These are phyloP conservation scores for Neckera pumila DNA, from an alignment of 225 moss, liverwort and hornwort species.

Conservation along the genomic window DNA sequence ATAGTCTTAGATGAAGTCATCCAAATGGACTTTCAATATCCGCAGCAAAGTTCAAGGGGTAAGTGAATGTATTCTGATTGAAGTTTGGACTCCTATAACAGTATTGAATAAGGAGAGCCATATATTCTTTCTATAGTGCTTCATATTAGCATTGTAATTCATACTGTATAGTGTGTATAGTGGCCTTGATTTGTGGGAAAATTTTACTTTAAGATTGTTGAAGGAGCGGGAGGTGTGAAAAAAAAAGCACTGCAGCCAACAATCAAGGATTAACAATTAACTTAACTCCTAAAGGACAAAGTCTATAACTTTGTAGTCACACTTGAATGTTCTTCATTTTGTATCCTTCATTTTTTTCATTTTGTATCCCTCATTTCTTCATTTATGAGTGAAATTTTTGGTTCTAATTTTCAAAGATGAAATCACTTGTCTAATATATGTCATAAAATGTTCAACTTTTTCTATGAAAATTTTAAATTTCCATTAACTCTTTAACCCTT, in stretches of 20 bases:
- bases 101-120: background rate
- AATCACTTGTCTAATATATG: background rate
- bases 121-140: accelerated
- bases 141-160: background rate
- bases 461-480: background rate
- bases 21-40: background rate
- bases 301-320: accelerated
- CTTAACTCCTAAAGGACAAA: accelerated
- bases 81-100: too few species aligned
- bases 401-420: too few species aligned
- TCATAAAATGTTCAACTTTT: too few species aligned
- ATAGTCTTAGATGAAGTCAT: background rate
- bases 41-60: background rate
- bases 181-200: background rate
- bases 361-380: background rate
- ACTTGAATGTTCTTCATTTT: accelerated
- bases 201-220: background rate
- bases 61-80: background rate
- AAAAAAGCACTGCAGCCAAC: accelerated
- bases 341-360: background rate
- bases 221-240: accelerated
- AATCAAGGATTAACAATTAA: background rate
- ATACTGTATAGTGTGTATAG: too few species aligned
- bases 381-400: background rate
- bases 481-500: background rate